Percentiles rank a stretch among this genome's conserved stretches.
Evolutionary conservation across 2,329 filamentous ascomycete species (phyloP).

Genomic region (Penicillium oxalicum): DNA sequence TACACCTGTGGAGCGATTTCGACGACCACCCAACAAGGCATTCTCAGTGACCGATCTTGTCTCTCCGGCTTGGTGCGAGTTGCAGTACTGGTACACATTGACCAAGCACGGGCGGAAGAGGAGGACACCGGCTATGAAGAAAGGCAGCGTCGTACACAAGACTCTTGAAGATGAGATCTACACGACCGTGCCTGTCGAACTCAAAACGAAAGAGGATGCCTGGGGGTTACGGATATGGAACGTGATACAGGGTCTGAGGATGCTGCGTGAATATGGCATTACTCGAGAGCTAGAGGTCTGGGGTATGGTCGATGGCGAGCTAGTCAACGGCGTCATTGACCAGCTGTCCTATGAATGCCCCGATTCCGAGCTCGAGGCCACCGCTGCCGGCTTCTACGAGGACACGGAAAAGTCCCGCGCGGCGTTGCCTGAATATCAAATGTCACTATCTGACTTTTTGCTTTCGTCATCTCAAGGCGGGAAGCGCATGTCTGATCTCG

Average conservation of each 20-base stretch:
- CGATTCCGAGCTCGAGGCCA: slow-evolving; percentile 62
- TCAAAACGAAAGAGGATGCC: slow-evolving; percentile 69
- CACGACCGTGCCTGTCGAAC: slow-evolving; percentile 64
- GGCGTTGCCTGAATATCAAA: slow-evolving; percentile 40
- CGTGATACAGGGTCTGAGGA: slow-evolving; percentile 75
- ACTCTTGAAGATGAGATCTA: slow-evolving; percentile 81
- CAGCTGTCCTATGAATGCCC: slow-evolving; percentile 73
- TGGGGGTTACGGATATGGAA: slow-evolving; percentile 88
- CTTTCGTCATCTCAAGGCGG: slow-evolving; percentile 34
- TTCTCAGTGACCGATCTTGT: slow-evolving; percentile 84
- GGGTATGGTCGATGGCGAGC: slow-evolving; percentile 73
- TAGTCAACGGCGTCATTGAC: slow-evolving; percentile 88
- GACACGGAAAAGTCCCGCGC: slow-evolving; percentile 31
- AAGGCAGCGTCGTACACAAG: slow-evolving; percentile 73
- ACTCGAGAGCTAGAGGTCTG: slow-evolving; percentile 77
- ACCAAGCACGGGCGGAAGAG: slow-evolving; percentile 70
- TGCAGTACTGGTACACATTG: slow-evolving; percentile 87
- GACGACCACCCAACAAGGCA: slow-evolving; percentile 67
- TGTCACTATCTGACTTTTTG: slow-evolving; percentile 42
- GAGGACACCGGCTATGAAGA: slow-evolving; percentile 74
- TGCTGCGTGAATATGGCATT: slow-evolving; percentile 62
- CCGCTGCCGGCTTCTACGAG: slow-evolving; percentile 43
- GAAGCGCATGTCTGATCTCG: slow-evolving; percentile 29
- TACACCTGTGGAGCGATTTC: slow-evolving; percentile 70
- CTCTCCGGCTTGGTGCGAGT: slow-evolving; percentile 88